Conservation (phyloP, 2,329 filamentous ascomycete species). For the Calycina marina region DNA sequence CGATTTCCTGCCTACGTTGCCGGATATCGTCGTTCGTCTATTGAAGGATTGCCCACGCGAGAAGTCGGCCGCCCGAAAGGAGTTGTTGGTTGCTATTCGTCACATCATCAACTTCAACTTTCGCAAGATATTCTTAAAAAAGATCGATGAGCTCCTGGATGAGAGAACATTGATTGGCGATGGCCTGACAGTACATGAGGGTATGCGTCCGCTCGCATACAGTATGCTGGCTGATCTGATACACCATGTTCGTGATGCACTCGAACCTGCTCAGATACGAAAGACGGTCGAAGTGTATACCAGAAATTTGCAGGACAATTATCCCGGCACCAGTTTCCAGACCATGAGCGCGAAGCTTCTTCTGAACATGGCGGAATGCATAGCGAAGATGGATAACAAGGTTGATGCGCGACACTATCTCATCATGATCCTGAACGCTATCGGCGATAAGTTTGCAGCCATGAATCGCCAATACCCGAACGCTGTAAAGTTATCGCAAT, state of each 20-base stretch:
- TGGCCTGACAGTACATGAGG: slow-evolving; percentile 91
- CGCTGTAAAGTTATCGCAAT: slow-evolving; percentile 79
- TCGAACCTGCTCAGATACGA: slow-evolving; percentile 80
- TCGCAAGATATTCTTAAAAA: slow-evolving; percentile 80
- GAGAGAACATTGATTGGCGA: slow-evolving; percentile 91
- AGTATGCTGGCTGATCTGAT: slow-evolving; percentile 98
- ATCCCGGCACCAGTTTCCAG: slow-evolving; percentile 95
- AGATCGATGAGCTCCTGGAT: slow-evolving; percentile 90
- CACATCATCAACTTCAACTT: slow-evolving; percentile 99
- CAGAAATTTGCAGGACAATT: slow-evolving; percentile 85
- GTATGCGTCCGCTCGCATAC: slow-evolving; percentile 87
- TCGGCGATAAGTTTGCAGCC: slow-evolving; percentile 92
- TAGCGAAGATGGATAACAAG: slow-evolving; percentile 86
- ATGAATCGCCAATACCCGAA: slow-evolving; percentile 97
- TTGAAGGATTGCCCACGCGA: slow-evolving; percentile 90
- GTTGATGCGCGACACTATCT: slow-evolving; percentile 88
- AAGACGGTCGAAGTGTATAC: slow-evolving; percentile 97
- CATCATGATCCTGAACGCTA: slow-evolving; percentile 94
- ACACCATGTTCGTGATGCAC: slow-evolving; percentile 84
- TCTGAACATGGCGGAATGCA: slow-evolving; percentile 96
- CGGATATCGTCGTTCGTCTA: slow-evolving; percentile 78
- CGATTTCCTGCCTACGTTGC: slow-evolving; percentile 76
- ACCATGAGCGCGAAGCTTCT: slow-evolving; percentile 98
- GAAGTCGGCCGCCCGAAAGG: slow-evolving; percentile 85
- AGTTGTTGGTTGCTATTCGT: slow-evolving; percentile 86